These are phyloP conservation scores for Eucalyptus erythrocorys DNA, from an alignment of 345 rosid genomes.

Conservation along the genomic window DNA sequence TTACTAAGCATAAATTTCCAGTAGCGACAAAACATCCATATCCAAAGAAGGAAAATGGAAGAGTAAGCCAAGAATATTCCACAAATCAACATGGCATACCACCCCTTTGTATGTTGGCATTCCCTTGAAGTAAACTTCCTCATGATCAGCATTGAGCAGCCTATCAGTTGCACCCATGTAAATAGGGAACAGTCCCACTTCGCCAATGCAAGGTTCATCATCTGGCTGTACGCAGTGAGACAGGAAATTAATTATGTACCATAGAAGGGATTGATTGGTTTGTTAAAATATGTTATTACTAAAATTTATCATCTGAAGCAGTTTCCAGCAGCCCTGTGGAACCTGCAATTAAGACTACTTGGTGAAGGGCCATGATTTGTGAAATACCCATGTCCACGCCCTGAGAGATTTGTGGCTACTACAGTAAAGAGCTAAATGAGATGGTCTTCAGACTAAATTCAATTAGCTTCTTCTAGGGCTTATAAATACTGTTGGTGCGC, in stretches of 20 bases:
- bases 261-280: neutral
- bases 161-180: constrained; percentile 67
- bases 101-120: constrained; percentile 67
- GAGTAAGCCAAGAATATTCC: neutral
- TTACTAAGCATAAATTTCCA: neutral
- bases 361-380: neutral
- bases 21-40: neutral
- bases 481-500: neutral
- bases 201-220: constrained; percentile 70
- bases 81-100: constrained; percentile 15
- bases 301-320: neutral
- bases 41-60: neutral
- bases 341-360: neutral
- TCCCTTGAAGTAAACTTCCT: constrained; percentile 68
- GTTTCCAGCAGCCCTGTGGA: neutral
- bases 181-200: constrained; percentile 67
- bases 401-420: neutral
- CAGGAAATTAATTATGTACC: neutral
- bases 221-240: constrained; percentile 40
- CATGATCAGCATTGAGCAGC: constrained; percentile 75
- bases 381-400: neutral
- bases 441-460: neutral
- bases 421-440: neutral
- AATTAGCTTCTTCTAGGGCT: neutral
- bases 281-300: neutral